Conservation (phyloP, 495 filamentous ascomycete species). For the Aspergillus wentii region DNA sequence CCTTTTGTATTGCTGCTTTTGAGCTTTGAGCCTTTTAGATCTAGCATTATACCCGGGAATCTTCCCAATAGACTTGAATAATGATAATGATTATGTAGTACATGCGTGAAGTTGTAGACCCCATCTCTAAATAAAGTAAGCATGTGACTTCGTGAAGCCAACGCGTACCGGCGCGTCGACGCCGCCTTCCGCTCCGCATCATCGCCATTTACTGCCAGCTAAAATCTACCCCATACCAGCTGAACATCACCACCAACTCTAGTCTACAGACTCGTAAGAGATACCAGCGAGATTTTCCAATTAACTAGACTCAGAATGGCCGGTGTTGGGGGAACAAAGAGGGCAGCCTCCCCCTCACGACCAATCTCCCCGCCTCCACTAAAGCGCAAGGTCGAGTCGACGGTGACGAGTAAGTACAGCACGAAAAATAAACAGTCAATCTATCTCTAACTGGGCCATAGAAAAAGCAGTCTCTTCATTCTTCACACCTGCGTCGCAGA, state of each 20-base stretch:
- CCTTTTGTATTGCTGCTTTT: conserved; percentile 2
- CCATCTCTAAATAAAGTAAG: too few species aligned
- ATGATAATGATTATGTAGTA: neutral
- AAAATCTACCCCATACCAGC: too few species aligned
- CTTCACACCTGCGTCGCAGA: conserved; percentile 84
- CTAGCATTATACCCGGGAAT: conserved; percentile 19
- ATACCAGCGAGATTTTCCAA: too few species aligned
- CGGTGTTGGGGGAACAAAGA: conserved; percentile 25
- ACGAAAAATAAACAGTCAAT: neutral
- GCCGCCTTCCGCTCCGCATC: too few species aligned
- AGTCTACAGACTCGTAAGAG: too few species aligned
- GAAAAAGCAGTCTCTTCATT: conserved; percentile 75
- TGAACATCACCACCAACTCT: too few species aligned
- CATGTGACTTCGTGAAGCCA: conserved; percentile 44
- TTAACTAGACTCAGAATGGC: conserved; percentile 24
- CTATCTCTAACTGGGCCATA: conserved; percentile 5
- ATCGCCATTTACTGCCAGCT: too few species aligned
- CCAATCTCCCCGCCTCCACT: conserved; percentile 43
- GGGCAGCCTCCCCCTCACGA: conserved; percentile 28
- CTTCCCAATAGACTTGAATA: conserved; percentile 9
- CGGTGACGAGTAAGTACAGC: conserved; percentile 61
- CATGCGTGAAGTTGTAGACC: too few species aligned
- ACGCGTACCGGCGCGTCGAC: conserved; percentile 28
- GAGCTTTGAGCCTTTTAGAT: conserved; percentile 1
- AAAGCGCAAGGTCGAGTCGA: conserved; percentile 60